phyloP scores from a whole-genome alignment of 208 protist species.

The Leishmania tarentolae region DNA sequence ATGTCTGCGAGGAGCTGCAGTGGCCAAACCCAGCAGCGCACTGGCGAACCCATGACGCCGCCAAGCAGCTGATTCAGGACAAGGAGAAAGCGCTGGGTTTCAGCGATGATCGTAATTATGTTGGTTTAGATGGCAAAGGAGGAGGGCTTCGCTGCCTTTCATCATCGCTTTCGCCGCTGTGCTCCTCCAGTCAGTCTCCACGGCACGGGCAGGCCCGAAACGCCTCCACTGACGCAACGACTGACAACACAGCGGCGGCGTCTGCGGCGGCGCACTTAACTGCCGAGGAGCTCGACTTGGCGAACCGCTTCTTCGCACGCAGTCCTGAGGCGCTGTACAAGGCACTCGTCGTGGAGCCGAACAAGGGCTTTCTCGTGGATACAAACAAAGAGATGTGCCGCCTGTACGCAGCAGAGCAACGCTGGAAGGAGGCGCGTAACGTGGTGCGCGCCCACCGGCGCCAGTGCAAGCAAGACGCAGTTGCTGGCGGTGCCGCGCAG shows the following conservation, averaged over 20 bases:
- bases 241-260: constrained; percentile 1
- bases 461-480: constrained; percentile 23
- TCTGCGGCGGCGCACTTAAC: constrained; percentile 9
- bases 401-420: constrained; percentile 44
- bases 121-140: neutral
- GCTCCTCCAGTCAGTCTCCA: neutral
- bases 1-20: constrained; percentile 26
- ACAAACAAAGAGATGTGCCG: constrained; percentile 65
- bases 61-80: constrained; percentile 6
- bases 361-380: constrained; percentile 39
- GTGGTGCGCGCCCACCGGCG: constrained; percentile 33
- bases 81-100: neutral
- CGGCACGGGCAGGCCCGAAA: neutral
- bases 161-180: neutral
- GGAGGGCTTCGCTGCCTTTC: constrained; percentile 3
- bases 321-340: constrained; percentile 39
- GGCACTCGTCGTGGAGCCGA: constrained; percentile 36
- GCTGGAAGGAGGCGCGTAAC: constrained; percentile 41
- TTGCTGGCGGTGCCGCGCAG: constrained; percentile 1
- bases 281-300: constrained; percentile 21
- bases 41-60: constrained; percentile 34
- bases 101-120: neutral
- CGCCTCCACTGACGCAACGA: neutral
- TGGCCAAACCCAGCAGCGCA: constrained; percentile 33
- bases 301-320: constrained; percentile 33